phyloP scores from a whole-genome alignment of 2,329 filamentous ascomycete species.

The Colletotrichum paranaense region DNA sequence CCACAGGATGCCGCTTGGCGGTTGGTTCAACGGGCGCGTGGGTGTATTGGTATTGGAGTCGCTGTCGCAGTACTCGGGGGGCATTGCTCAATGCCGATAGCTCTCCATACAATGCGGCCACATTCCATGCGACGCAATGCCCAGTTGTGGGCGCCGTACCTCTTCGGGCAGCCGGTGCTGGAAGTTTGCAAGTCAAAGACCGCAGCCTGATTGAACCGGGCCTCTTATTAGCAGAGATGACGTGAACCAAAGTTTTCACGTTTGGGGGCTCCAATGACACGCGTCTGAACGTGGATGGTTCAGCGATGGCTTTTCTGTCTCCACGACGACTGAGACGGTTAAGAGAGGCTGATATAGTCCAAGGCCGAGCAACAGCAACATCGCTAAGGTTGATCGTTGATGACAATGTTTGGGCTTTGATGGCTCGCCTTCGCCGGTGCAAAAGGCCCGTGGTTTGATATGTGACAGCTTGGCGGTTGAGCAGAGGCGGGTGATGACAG shows the following conservation, averaged over 20 bases:
- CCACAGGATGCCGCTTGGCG: constrained; percentile 19
- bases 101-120: constrained; percentile 27
- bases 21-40: constrained; percentile 17
- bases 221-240: constrained; percentile 25
- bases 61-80: constrained; percentile 12
- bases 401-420: background rate
- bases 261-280: background rate
- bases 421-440: background rate
- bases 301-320: constrained; percentile 1
- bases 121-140: constrained; percentile 24
- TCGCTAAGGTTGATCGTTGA: background rate
- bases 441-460: constrained; percentile 9
- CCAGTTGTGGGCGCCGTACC: background rate
- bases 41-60: constrained; percentile 24
- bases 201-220: constrained; percentile 16
- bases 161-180: background rate
- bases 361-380: constrained; percentile 10
- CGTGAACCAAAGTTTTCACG: constrained; percentile 6
- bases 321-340: constrained; percentile 28
- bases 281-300: constrained; percentile 9
- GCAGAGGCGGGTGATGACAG: background rate
- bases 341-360: constrained; percentile 11
- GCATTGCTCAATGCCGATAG: constrained; percentile 28
- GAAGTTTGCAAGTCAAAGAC: background rate
- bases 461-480: constrained; percentile 27